A percentile compares a stretch with the other conserved stretches of the same genome.
Evolutionary conservation across 2,329 filamentous ascomycete genomes (phyloP).

Genomic region (Xylariaceae sp.): DNA sequence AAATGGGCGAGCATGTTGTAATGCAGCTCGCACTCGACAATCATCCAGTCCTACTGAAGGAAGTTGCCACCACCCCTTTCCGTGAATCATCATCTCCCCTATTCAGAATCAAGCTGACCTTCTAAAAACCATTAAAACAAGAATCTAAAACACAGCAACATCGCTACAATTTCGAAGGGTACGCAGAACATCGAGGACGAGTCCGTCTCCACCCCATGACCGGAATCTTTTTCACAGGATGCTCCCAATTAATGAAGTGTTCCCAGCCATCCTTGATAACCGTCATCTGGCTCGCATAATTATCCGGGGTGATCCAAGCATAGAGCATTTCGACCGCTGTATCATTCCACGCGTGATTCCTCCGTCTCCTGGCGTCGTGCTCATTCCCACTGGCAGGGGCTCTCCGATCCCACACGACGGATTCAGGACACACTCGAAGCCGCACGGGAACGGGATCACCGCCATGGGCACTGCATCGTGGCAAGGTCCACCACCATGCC

Average conservation of each 20-base stretch:
- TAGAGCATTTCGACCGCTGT: slow-evolving; percentile 7
- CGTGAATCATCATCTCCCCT: background rate
- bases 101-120: background rate
- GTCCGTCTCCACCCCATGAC: slow-evolving; percentile 4
- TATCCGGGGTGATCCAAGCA: slow-evolving; percentile 1
- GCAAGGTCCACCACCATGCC: slow-evolving; percentile 12
- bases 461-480: background rate
- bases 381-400: background rate
- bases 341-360: background rate
- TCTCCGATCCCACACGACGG: background rate
- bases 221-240: slow-evolving; percentile 1
- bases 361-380: background rate
- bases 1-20: no score
- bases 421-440: background rate
- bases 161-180: background rate
- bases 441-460: background rate
- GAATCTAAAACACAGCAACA: no score
- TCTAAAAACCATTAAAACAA: background rate
- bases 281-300: slow-evolving; percentile 15
- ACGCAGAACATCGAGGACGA: background rate
- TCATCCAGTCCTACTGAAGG: background rate
- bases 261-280: slow-evolving; percentile 25
- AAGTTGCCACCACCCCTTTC: background rate
- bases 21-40: no score
- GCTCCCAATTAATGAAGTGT: slow-evolving; percentile 20